Conservation (phyloP, 2,329 filamentous ascomycete genomes). For the Xenoacremonium recifei region DNA sequence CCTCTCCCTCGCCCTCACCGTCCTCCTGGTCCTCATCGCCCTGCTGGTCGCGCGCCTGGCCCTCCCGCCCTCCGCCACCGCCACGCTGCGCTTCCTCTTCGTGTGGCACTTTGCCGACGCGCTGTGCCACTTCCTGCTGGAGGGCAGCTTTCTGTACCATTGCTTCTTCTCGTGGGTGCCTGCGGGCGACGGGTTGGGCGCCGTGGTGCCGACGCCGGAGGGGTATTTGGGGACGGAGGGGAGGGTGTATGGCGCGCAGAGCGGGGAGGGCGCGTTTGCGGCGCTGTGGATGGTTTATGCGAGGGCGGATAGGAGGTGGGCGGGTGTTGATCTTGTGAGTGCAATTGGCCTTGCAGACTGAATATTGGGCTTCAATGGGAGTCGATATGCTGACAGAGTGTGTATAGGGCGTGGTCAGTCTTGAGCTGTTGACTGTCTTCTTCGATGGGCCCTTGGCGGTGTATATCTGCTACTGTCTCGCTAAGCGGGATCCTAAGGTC, state of each 20-base stretch:
- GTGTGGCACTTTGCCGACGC: constrained; percentile 95
- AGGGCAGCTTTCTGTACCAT: constrained; percentile 89
- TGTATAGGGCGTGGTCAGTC: constrained; percentile 54
- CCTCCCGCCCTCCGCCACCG: constrained; percentile 48
- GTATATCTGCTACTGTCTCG: constrained; percentile 60
- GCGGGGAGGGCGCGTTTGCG: constrained; percentile 52
- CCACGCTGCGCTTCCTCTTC: constrained; percentile 73
- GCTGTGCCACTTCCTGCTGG: constrained; percentile 86
- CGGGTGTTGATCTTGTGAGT: constrained; percentile 56
- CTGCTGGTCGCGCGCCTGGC: constrained; percentile 47
- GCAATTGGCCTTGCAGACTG: not conserved
- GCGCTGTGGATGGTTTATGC: constrained; percentile 70
- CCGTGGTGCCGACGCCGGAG: constrained; percentile 26
- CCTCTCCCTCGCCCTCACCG: constrained; percentile 54
- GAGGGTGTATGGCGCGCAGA: constrained; percentile 55
- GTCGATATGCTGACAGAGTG: not conserved
- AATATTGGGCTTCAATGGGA: not conserved
- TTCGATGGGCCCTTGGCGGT: constrained; percentile 59
- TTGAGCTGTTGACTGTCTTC: constrained; percentile 66
- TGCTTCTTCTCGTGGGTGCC: constrained; percentile 72
- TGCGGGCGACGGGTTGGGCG: constrained; percentile 25
- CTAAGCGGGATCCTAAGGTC: constrained; percentile 51
- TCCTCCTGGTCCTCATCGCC: constrained; percentile 50
- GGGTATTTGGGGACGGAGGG: constrained; percentile 52
- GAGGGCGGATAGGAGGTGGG: constrained; percentile 63